These are phyloP conservation scores for Aspergillus sp. DNA, from an alignment of 2,329 filamentous ascomycete genomes.

Conservation along the genomic window DNA sequence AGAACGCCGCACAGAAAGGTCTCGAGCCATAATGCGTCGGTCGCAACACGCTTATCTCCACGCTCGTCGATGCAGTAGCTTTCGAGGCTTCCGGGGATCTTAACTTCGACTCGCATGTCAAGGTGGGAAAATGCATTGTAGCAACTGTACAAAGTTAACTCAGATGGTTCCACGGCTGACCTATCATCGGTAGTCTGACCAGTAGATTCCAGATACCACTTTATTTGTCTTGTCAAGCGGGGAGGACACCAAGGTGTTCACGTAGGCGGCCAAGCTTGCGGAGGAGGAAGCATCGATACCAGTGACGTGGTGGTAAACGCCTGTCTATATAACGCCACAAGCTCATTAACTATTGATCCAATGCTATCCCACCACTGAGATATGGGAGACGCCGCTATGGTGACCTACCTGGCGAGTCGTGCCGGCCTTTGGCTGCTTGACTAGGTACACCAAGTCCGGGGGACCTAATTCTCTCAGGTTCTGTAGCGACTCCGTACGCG, in stretches of 20 bases:
- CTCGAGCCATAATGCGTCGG: slow-evolving; percentile 93
- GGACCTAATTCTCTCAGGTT: slow-evolving; percentile 89
- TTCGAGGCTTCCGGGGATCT: slow-evolving; percentile 93
- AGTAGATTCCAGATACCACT: slow-evolving; percentile 91
- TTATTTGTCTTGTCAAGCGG: slow-evolving; percentile 82
- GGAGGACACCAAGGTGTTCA: slow-evolving; percentile 93
- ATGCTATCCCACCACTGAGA: background rate
- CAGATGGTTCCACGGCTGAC: background rate
- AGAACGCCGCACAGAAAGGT: slow-evolving; percentile 95
- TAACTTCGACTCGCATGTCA: slow-evolving; percentile 98
- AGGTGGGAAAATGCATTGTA: slow-evolving; percentile 99
- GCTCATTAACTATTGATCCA: background rate
- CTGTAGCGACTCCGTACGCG: slow-evolving; percentile 83
- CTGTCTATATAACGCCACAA: slow-evolving; percentile 59
- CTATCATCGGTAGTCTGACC: slow-evolving; percentile 55
- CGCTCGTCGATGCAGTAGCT: slow-evolving; percentile 97
- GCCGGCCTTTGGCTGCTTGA: slow-evolving; percentile 69
- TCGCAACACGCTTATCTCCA: slow-evolving; percentile 89
- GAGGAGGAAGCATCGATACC: slow-evolving; percentile 97
- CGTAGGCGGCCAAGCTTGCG: slow-evolving; percentile 93
- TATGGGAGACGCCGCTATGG: background rate
- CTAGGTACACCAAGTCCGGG: slow-evolving; percentile 90
- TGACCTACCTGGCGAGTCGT: slow-evolving; percentile 55
- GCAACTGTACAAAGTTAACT: slow-evolving; percentile 56
- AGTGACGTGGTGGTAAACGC: slow-evolving; percentile 96